phyloP scores from a whole-genome alignment of 73 alveolate species.

The Halteria grandinella region DNA sequence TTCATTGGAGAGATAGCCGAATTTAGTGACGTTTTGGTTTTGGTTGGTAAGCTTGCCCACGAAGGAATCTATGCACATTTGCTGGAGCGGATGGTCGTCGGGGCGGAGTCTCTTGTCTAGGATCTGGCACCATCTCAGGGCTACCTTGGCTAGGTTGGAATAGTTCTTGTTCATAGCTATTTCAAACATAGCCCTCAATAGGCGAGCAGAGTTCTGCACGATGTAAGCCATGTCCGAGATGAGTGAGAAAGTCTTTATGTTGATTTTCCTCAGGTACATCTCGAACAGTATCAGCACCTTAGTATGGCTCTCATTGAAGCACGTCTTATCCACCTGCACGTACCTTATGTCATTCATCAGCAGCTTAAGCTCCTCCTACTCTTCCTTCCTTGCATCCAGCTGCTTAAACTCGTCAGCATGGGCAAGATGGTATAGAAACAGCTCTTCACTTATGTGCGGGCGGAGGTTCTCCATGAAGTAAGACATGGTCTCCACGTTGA shows the following conservation, averaged over 20 bases:
- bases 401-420: conserved; percentile 91
- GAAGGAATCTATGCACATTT: conserved; percentile 80
- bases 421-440: conserved; percentile 81
- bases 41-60: conserved; percentile 76
- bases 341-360: conserved; percentile 65
- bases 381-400: conserved; percentile 94
- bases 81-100: conserved; percentile 87
- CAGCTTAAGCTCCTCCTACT: conserved; percentile 82
- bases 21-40: conserved; percentile 73
- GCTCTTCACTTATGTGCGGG: conserved; percentile 77
- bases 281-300: conserved; percentile 89
- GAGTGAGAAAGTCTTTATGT: conserved; percentile 82
- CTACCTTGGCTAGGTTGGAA: conserved; percentile 80
- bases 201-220: conserved; percentile 95
- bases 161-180: conserved; percentile 90
- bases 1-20: conserved; percentile 85
- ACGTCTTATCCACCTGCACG: conserved; percentile 66
- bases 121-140: conserved; percentile 83
- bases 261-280: conserved; percentile 80
- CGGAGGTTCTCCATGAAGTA: conserved; percentile 84
- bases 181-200: conserved; percentile 97
- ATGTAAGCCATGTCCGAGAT: conserved; percentile 94
- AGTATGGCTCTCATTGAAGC: conserved; percentile 82
- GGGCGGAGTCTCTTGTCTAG: conserved; percentile 93
- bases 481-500: conserved; percentile 92